These are phyloP conservation scores for Rhinocladiella similis DNA, from an alignment of 2,329 filamentous ascomycete genomes.

Conservation along the genomic window DNA sequence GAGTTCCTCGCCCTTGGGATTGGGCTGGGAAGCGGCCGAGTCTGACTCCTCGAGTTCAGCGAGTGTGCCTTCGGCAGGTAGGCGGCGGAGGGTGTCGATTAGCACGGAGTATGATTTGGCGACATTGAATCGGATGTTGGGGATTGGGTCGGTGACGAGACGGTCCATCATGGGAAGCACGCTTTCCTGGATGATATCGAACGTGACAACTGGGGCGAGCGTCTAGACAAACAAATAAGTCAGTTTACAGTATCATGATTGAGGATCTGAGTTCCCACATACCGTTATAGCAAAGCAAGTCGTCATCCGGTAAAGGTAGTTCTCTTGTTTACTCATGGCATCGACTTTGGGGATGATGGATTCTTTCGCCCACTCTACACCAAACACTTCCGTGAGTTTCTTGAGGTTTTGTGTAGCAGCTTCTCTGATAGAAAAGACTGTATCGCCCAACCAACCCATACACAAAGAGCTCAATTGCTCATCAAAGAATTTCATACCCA, in stretches of 20 bases:
- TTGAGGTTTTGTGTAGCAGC: constrained; percentile 96
- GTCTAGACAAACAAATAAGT: constrained; percentile 60
- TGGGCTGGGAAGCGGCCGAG: constrained; percentile 55
- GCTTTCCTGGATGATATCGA: constrained; percentile 88
- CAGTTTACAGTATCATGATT: constrained; percentile 32
- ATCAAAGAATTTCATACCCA: constrained; percentile 97
- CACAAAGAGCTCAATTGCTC: constrained; percentile 93
- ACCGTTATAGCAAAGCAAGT: constrained; percentile 99
- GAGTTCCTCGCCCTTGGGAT: constrained; percentile 72
- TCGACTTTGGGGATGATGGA: constrained; percentile 98
- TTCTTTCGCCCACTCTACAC: constrained; percentile 94
- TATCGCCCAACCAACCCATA: constrained; percentile 98
- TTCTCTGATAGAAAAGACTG: constrained; percentile 97
- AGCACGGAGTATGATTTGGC: constrained; percentile 94
- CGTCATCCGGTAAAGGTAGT: constrained; percentile 99
- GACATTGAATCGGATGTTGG: constrained; percentile 99
- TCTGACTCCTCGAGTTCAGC: constrained; percentile 80
- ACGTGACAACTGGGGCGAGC: constrained; percentile 84
- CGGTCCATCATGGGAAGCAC: constrained; percentile 96
- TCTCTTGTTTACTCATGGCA: constrained; percentile 96
- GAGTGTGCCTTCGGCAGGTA: constrained; percentile 86
- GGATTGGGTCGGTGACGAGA: constrained; percentile 90
- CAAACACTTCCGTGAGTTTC: constrained; percentile 98
- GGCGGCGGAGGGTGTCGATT: constrained; percentile 84
- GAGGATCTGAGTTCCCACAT: constrained; percentile 45